Evolutionary conservation across 2,329 filamentous ascomycete species (phyloP), one percentile per base, ranked within the genome.

Genomic region (Calonectria hongkongensis): DNA sequence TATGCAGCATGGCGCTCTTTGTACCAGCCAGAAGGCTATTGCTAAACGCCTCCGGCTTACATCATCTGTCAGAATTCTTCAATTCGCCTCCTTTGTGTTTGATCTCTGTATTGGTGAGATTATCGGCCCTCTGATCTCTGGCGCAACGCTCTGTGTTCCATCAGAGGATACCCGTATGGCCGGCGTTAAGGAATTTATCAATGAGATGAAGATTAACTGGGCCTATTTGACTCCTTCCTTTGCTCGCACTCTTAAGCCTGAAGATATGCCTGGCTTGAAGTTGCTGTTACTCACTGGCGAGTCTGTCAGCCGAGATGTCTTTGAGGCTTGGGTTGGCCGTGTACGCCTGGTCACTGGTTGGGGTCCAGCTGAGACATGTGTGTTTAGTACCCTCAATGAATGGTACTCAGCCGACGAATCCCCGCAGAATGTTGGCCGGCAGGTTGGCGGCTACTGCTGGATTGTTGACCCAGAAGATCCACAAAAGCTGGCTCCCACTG

Each of bases 1-100:
- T 3, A 66, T 80, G 63, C 63, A 66, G 12, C 63, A 66, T 5
- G 63, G 63, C 21, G 63, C 63, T 43, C 30, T 66, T 18, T 66
- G 63, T 13, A 66, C 63, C 4, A 66, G 63, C 33, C 63, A 66
- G 33, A 43, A 15, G 4, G 47, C 63, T 16, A 66, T 66, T 39
- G 47, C 33, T 8, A 66, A 66, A 36, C 28, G 63, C 1, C 63
- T 66, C 7, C 45, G 33, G 7, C 47, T 66, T 39, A 66, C 30
- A 3, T 39, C 33, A 13, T 39, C 28, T 21, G 63, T 66, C 16
- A 54, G 63, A 54, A 66, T 66, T 6, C 45, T 66, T 6, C 63
- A 66, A 27, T 66, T 66, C 16, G 63, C 63, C 33, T 66, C 63
- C 9, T 66, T 66, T 54, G 63, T 66, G 9, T 66, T 66, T n/a